Evolutionary conservation across 78 protist genomes (phyloP).

Genomic region (Isochrysis galbana): DNA sequence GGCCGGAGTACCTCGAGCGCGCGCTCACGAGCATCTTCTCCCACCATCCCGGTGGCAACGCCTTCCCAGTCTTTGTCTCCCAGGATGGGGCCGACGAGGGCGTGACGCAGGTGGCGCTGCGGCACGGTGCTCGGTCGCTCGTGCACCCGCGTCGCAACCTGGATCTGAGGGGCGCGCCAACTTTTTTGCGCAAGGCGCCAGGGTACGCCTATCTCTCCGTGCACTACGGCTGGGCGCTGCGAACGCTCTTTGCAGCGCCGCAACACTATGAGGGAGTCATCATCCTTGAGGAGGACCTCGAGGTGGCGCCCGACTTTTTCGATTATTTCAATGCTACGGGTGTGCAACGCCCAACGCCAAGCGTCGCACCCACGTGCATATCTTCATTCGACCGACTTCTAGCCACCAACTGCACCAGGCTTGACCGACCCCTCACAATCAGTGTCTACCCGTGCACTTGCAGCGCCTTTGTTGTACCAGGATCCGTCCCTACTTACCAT

Average conservation of each 20-base stretch:
- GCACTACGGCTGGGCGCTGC: slow-evolving; percentile 58
- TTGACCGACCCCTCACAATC: no score
- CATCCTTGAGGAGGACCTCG: slow-evolving; percentile 50
- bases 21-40: not conserved
- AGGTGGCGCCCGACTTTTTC: slow-evolving; percentile 77
- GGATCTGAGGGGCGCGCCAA: not conserved
- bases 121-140: not conserved
- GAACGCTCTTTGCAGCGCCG: slow-evolving; percentile 19
- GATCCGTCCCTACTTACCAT: slow-evolving; percentile 66
- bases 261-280: slow-evolving; percentile 10
- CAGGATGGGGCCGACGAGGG: slow-evolving; percentile 1
- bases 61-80: not conserved
- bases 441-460: no score
- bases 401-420: no score
- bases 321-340: slow-evolving; percentile 61
- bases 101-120: not conserved
- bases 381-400: no score
- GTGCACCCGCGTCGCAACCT: not conserved
- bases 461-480: no score
- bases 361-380: no score
- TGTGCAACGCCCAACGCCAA: no score
- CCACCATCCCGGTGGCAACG: not conserved
- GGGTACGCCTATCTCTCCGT: slow-evolving; percentile 35
- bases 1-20: slow-evolving; percentile 38
- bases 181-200: not conserved